These are phyloP conservation scores for Gonapodya prolifera DNA, from an alignment of 192 early-diverging fungal species.

Conservation along the genomic window DNA sequence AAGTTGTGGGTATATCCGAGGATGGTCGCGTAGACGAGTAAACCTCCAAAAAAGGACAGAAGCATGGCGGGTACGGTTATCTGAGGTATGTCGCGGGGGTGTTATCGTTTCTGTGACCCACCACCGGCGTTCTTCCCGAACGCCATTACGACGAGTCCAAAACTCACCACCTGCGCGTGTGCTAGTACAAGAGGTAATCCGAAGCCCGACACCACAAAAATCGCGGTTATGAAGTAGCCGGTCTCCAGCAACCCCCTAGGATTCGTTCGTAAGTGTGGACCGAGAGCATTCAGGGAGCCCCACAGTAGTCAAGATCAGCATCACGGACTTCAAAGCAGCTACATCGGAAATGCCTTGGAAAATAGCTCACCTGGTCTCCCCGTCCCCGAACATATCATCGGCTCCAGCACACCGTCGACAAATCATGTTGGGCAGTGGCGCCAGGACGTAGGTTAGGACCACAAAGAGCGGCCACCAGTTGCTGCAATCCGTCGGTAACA, in stretches of 20 bases:
- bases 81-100: slow-evolving; percentile 23
- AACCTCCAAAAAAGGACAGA: slow-evolving; percentile 81
- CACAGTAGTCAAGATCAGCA: slow-evolving; percentile 46
- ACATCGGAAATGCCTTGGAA: no score
- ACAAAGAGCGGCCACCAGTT: slow-evolving; percentile 95
- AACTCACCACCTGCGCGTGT: slow-evolving; percentile 60
- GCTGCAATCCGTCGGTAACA: slow-evolving; percentile 21
- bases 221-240: slow-evolving; percentile 72
- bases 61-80: slow-evolving; percentile 76
- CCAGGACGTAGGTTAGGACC: slow-evolving; percentile 81
- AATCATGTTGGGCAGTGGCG: slow-evolving; percentile 82
- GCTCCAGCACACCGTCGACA: slow-evolving; percentile 58
- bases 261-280: slow-evolving; percentile 9
- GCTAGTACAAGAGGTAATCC: slow-evolving; percentile 68
- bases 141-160: not conserved
- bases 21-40: slow-evolving; percentile 88
- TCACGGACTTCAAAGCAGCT: not conserved
- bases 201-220: slow-evolving; percentile 86
- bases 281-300: slow-evolving; percentile 18
- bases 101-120: not conserved
- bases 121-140: slow-evolving; percentile 11
- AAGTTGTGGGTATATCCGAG: slow-evolving; percentile 13
- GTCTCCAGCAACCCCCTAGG: slow-evolving; percentile 36
- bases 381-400: slow-evolving; percentile 17
- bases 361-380: slow-evolving; percentile 38